Conservation (phyloP, 2,329 filamentous ascomycete species). For the Podosphaera fusca region DNA sequence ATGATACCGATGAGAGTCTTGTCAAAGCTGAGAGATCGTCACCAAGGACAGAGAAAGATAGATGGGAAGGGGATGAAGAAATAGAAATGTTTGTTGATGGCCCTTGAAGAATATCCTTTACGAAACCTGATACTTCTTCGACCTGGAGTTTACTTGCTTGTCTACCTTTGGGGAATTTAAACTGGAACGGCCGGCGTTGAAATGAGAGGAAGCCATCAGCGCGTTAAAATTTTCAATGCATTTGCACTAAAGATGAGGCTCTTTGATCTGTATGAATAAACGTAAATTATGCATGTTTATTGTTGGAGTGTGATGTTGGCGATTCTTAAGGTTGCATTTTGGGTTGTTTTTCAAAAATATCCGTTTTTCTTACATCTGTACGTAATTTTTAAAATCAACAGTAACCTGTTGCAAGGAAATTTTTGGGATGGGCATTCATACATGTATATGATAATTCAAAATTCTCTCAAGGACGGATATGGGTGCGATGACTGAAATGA, state of each 20-base stretch:
- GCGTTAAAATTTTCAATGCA: background rate
- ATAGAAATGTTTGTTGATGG: slow-evolving; percentile 12
- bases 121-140: background rate
- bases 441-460: no score
- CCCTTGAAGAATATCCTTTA: slow-evolving; percentile 5
- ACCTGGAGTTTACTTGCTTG: background rate
- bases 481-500: no score
- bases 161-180: background rate
- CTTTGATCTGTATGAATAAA: background rate
- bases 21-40: slow-evolving; percentile 5
- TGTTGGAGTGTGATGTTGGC: background rate
- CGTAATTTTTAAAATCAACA: no score
- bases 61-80: slow-evolving; percentile 9
- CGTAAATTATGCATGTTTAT: background rate
- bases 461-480: no score
- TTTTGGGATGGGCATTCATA: no score
- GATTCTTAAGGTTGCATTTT: no score
- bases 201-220: background rate
- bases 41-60: slow-evolving; percentile 3
- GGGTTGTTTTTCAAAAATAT: no score
- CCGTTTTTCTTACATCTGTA: no score
- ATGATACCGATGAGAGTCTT: slow-evolving; percentile 11
- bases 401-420: no score
- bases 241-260: background rate
- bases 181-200: background rate